These are phyloP conservation scores for Saccharomycopsis javanensis DNA, from an alignment of 805 yeast genomes.

Conservation along the genomic window DNA sequence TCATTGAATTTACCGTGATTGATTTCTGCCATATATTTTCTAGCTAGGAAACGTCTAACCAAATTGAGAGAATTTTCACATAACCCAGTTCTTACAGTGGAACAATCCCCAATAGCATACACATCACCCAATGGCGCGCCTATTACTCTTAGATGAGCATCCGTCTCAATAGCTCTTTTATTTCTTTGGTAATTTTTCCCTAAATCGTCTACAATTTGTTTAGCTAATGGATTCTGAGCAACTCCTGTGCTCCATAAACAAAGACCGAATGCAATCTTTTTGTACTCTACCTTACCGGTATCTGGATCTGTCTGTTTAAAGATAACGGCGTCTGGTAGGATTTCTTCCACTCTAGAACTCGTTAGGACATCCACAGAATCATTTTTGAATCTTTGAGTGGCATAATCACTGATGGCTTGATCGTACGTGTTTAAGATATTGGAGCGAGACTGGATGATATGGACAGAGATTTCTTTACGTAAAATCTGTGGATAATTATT, in stretches of 20 bases:
- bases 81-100: conserved; percentile 53
- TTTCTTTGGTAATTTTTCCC: conserved; percentile 41
- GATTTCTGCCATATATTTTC: conserved; percentile 30
- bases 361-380: conserved; percentile 55
- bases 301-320: conserved; percentile 41
- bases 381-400: conserved; percentile 51
- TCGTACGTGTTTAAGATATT: conserved; percentile 63
- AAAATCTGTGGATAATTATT: conserved; percentile 46
- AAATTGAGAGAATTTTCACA: conserved; percentile 46
- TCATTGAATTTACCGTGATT: conserved; percentile 19
- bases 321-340: conserved; percentile 45
- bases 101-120: conserved; percentile 65
- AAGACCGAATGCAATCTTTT: conserved; percentile 53
- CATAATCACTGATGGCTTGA: conserved; percentile 53
- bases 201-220: conserved; percentile 41
- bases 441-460: conserved; percentile 58
- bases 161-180: conserved; percentile 66
- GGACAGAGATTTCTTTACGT: conserved; percentile 55
- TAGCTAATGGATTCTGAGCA: conserved; percentile 53
- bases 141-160: conserved; percentile 56
- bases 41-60: conserved; percentile 36
- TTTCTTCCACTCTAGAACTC: conserved; percentile 53
- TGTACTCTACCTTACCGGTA: conserved; percentile 32
- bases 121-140: conserved; percentile 63
- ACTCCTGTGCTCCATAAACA: conserved; percentile 76